Evolutionary conservation across 768 basidiomycete species (phyloP).

Genomic region (Leccinum barrowsii): DNA sequence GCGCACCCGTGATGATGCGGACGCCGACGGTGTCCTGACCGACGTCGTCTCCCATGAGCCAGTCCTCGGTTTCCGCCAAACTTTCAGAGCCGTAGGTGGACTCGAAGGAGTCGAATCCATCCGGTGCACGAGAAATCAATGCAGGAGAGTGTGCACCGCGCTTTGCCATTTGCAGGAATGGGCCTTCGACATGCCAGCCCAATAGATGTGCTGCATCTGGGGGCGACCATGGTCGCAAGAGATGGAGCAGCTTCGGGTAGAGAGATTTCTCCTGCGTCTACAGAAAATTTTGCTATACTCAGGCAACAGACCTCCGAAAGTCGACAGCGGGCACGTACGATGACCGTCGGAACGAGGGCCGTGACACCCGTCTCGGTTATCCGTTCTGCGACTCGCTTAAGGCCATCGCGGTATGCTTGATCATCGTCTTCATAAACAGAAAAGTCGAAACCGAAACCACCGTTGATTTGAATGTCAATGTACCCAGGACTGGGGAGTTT

Average conservation of each 20-base stretch:
- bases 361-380: constrained; percentile 89
- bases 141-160: constrained; percentile 78
- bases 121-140: constrained; percentile 57
- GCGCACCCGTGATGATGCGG: constrained; percentile 82
- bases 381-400: constrained; percentile 67
- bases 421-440: constrained; percentile 76
- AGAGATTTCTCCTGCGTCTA: constrained; percentile 78
- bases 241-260: constrained; percentile 65
- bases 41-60: constrained; percentile 48
- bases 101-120: constrained; percentile 68
- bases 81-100: constrained; percentile 69
- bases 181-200: constrained; percentile 91
- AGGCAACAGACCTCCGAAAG: not conserved
- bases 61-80: constrained; percentile 60
- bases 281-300: not conserved
- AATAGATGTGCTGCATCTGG: constrained; percentile 67
- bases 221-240: constrained; percentile 66
- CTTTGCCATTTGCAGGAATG: constrained; percentile 79
- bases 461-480: constrained; percentile 88
- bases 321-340: constrained; percentile 43
- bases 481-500: constrained; percentile 63
- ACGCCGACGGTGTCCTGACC: constrained; percentile 45
- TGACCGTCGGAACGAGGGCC: constrained; percentile 66
- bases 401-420: constrained; percentile 59
- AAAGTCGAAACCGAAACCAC: constrained; percentile 85